phyloP scores from a whole-genome alignment of 257 asterid species.

The Primulina huaijiensis region DNA sequence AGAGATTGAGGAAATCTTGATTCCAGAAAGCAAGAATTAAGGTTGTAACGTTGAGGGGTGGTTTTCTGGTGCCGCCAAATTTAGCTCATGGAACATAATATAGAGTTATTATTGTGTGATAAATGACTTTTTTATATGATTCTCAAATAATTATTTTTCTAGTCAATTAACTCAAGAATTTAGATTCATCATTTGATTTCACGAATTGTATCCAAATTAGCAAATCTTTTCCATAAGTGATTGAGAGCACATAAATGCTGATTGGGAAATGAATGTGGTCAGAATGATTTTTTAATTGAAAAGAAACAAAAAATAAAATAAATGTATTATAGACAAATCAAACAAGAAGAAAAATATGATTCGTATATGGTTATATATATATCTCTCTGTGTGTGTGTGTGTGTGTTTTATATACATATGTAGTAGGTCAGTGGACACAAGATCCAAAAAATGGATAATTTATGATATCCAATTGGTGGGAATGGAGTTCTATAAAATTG shows the following conservation, averaged over 20 bases:
- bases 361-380: not conserved
- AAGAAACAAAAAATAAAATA: too few relatives aligned
- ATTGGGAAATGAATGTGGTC: not conserved
- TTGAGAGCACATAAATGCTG: not conserved
- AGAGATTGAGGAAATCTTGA: conserved; percentile 28
- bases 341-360: not conserved
- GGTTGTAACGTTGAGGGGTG: conserved; percentile 17
- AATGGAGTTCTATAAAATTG: not conserved
- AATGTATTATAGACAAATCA: not conserved
- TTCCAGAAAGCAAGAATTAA: conserved; percentile 17
- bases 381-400: too few relatives aligned
- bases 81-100: conserved; percentile 18
- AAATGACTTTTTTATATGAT: too few relatives aligned
- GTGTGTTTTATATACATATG: not conserved
- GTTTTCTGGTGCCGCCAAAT: conserved; percentile 44
- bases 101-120: not conserved
- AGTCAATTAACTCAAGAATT: not conserved
- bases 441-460: not conserved
- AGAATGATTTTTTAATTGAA: too few relatives aligned
- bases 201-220: not conserved
- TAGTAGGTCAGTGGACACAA: not conserved
- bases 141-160: not conserved
- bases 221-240: not conserved
- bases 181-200: not conserved
- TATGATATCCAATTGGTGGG: not conserved